Conservation (phyloP, 2,329 filamentous ascomycete genomes). For the Xenoacremonium recifei region DNA sequence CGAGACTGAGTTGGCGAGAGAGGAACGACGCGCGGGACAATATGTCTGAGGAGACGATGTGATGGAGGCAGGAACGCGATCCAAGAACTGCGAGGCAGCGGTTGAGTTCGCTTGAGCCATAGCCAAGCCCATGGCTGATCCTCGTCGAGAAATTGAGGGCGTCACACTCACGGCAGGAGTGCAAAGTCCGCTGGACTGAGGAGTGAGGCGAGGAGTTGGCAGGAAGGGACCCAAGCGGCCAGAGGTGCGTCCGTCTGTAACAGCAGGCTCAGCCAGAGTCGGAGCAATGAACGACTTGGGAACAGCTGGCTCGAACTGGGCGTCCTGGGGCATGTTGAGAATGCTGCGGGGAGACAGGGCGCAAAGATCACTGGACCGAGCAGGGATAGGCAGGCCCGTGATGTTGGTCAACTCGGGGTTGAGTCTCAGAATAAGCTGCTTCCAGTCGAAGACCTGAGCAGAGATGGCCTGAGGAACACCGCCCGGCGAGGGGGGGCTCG, state of each 20-base stretch:
- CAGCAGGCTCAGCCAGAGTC: slow-evolving; percentile 46
- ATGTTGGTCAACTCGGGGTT: slow-evolving; percentile 59
- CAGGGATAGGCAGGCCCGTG: slow-evolving; percentile 42
- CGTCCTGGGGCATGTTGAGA: slow-evolving; percentile 42
- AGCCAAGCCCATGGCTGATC: slow-evolving; percentile 59
- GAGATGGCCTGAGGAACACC: slow-evolving; percentile 40
- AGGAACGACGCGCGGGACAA: slow-evolving; percentile 54
- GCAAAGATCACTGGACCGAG: slow-evolving; percentile 34
- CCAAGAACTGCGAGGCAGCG: slow-evolving; percentile 47
- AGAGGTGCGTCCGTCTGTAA: slow-evolving; percentile 42
- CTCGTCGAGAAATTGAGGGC: slow-evolving; percentile 47
- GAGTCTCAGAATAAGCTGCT: slow-evolving; percentile 55
- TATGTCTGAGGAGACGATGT: slow-evolving; percentile 54
- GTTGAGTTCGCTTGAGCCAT: slow-evolving; percentile 54
- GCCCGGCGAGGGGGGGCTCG: slow-evolving; percentile 55
- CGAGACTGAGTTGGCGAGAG: slow-evolving; percentile 61
- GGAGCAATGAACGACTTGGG: slow-evolving; percentile 42
- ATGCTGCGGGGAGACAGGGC: slow-evolving; percentile 42
- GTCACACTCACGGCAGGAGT: slow-evolving; percentile 60
- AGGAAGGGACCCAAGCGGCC: slow-evolving; percentile 52
- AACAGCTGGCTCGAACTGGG: slow-evolving; percentile 33
- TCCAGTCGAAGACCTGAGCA: slow-evolving; percentile 55
- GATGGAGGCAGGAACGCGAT: slow-evolving; percentile 49
- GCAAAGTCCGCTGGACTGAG: slow-evolving; percentile 53
- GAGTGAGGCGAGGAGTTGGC: slow-evolving; percentile 59